A percentile compares a stretch with the other conserved stretches of the same genome.
phyloP scores from a whole-genome alignment of 2,329 filamentous ascomycete genomes.

The Ceratocystis papillata region DNA sequence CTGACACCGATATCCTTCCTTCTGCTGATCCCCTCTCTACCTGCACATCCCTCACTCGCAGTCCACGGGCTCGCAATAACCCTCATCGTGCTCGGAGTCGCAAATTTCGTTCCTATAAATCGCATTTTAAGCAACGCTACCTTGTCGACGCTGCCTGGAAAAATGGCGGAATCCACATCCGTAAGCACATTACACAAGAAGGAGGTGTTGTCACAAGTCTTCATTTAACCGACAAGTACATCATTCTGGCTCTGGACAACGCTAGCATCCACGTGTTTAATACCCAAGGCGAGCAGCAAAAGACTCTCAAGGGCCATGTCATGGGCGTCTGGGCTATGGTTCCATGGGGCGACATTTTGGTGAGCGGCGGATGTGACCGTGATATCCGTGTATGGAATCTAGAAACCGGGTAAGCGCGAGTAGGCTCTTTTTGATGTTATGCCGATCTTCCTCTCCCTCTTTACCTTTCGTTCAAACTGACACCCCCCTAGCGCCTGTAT shows the following conservation, averaged over 20 bases:
- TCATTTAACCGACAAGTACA: slow-evolving; percentile 89
- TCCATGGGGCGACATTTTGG: slow-evolving; percentile 87
- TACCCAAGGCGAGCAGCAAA: slow-evolving; percentile 74
- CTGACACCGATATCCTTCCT: too few species aligned
- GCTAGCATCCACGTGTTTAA: slow-evolving; percentile 98
- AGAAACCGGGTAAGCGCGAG: slow-evolving; percentile 62
- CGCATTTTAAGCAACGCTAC: slow-evolving; percentile 95
- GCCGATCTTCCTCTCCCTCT: not conserved
- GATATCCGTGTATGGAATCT: slow-evolving; percentile 97
- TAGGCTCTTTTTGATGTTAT: slow-evolving; percentile 9
- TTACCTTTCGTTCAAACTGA: not conserved
- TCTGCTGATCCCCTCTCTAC: not conserved
- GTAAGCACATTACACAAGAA: slow-evolving; percentile 85
- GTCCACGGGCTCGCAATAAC: slow-evolving; percentile 24
- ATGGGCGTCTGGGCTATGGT: slow-evolving; percentile 99
- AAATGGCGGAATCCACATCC: slow-evolving; percentile 72
- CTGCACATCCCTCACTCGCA: slow-evolving; percentile 27
- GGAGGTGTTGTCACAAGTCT: slow-evolving; percentile 94
- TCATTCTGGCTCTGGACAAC: slow-evolving; percentile 94
- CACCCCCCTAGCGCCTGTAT: slow-evolving; percentile 50
- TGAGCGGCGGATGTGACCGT: slow-evolving; percentile 91
- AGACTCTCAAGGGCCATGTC: slow-evolving; percentile 85
- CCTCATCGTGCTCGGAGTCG: slow-evolving; percentile 31
- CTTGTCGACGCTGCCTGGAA: slow-evolving; percentile 96
- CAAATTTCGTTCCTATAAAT: slow-evolving; percentile 77